Base-by-base conservation (phyloP, 768 basidiomycete genomes). In the Auricularia auricula-judae region DNA sequence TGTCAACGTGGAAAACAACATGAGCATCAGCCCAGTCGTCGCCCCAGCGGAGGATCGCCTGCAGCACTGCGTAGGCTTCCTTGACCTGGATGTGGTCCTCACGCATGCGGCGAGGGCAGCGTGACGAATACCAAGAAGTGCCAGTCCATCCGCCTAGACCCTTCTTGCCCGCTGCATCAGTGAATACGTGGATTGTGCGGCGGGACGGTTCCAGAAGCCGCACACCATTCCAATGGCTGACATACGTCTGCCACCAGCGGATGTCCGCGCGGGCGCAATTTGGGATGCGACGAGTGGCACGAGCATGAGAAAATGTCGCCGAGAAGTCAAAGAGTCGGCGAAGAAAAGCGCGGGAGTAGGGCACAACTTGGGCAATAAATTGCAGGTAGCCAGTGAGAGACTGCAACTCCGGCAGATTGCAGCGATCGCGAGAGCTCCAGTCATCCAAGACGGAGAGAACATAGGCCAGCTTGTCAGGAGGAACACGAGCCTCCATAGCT, bases 81-180 rank as follows among this genome's bases (percentile, higher is more conserved):
- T 77, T 77, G 66, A 74, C 74, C 60, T 76, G 73, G n/a, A 77
- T 77, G 62, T 76, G 70, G 0, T 63, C 43, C 0, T n/a, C 10
- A 8, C 69, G 69, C 47, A 66, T 71, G 18, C 70, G 72, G 0
- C 71, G 62, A 12, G 76, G 73, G 4, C 65, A 36, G 0, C 68
- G 64, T 0, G 68, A 42, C 1, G 72, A 68, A 65, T 74, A 77
- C 73, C 74, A 75, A 0, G n/a, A 18, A 21, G 61, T 29, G 3
- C 67, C 67, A 51, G 66, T 68, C 62, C 69, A 36, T 7, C 76
- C 73, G 3, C 69, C 69, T 3, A 62, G 36, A 34, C 75, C 76
- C 47, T 73, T 73, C n/a, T 56, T 58, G 10, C 76, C 72, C 42
- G 74, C 76, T 0, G 75, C 74, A 65, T 77, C 75, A 1, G 76